Conservation (phyloP, 352 stramenopile genomes). For the Phytophthora rubi region DNA sequence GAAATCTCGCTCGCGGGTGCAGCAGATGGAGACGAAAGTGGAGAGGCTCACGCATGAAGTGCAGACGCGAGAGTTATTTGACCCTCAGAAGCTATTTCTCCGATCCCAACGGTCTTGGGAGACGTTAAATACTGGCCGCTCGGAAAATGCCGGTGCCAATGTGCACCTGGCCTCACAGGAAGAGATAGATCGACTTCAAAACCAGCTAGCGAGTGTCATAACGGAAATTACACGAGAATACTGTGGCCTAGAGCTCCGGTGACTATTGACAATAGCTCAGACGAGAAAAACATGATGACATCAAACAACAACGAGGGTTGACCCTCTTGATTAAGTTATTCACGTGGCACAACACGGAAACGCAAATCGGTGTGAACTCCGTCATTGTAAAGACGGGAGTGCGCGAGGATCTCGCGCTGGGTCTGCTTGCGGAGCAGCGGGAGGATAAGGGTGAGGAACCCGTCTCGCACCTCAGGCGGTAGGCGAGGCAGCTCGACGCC, state of each 20-base stretch:
- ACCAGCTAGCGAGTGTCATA: slow-evolving; percentile 58
- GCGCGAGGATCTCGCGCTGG: slow-evolving; percentile 64
- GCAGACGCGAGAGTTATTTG: slow-evolving; percentile 47
- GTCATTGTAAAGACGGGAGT: slow-evolving; percentile 70
- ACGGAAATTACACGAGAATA: slow-evolving; percentile 59
- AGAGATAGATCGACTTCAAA: slow-evolving; percentile 48
- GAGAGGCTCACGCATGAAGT: slow-evolving; percentile 49
- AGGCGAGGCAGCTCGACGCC: slow-evolving; percentile 76
- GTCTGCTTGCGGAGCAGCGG: slow-evolving; percentile 78
- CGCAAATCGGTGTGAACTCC: slow-evolving; percentile 67
- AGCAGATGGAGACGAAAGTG: slow-evolving; percentile 58
- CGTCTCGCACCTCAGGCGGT: slow-evolving; percentile 72
- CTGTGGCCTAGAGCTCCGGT: slow-evolving; percentile 50
- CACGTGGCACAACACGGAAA: slow-evolving; percentile 61
- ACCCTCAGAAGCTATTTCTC: slow-evolving; percentile 56
- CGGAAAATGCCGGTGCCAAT: not conserved
- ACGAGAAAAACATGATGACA: slow-evolving; percentile 2
- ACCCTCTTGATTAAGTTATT: slow-evolving; percentile 37
- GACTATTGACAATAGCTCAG: not conserved
- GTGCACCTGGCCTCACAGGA: slow-evolving; percentile 29
- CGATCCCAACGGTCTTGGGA: slow-evolving; percentile 33
- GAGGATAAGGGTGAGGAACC: slow-evolving; percentile 79
- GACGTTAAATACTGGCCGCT: not conserved
- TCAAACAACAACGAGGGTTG: not conserved
- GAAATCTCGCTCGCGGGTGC: slow-evolving; percentile 46